These are phyloP conservation scores for Fraxinus baroniana DNA, from an alignment of 305 asterid species.

Conservation along the genomic window DNA sequence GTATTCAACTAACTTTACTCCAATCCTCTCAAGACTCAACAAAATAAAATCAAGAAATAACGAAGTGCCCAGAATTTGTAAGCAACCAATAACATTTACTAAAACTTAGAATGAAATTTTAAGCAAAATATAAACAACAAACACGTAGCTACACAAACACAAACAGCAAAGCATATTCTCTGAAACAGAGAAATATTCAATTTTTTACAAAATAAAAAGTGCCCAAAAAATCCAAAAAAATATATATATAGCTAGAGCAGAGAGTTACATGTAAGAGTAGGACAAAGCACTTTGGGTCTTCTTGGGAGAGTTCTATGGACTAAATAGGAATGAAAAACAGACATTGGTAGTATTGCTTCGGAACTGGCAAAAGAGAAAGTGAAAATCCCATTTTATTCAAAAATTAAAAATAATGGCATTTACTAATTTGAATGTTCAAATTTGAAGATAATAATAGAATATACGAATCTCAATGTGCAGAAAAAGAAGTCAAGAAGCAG, in stretches of 20 bases:
- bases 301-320: not conserved
- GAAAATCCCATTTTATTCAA: slow-evolving; percentile 14
- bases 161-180: not conserved
- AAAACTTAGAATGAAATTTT: not conserved
- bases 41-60: not conserved
- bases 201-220: not conserved
- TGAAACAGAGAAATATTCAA: not conserved
- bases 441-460: not conserved
- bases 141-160: not conserved
- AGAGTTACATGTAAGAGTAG: slow-evolving; percentile 14
- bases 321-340: not conserved
- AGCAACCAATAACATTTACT: not conserved
- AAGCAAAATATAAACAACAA: not conserved
- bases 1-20: not conserved
- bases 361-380: slow-evolving; percentile 8
- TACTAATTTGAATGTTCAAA: slow-evolving; percentile 4
- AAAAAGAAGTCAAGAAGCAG: slow-evolving; percentile 28
- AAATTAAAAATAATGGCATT: not conserved
- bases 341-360: slow-evolving; percentile 8
- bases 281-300: slow-evolving; percentile 11
- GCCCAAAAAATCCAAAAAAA: not conserved
- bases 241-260: not conserved
- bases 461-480: slow-evolving; percentile 15
- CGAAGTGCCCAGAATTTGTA: not conserved
- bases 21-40: not conserved